Percentiles rank a stretch among this genome's conserved stretches.
These are phyloP conservation scores for Candida patagonica DNA, from an alignment of 805 yeast genomes.

Conservation along the genomic window DNA sequence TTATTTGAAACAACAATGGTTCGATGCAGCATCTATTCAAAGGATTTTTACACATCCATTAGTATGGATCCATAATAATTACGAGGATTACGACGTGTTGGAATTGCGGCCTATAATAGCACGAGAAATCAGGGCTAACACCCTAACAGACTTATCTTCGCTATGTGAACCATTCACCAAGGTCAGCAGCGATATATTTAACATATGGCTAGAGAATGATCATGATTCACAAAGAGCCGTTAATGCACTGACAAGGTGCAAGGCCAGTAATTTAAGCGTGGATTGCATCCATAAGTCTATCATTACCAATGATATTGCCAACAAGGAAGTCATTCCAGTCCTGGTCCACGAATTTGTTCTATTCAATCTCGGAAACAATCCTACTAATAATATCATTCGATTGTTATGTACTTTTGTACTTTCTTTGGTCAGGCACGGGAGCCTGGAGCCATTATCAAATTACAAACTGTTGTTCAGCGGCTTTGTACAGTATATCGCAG, in stretches of 20 bases:
- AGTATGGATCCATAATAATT: neutral
- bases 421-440: slow-evolving; percentile 9
- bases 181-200: neutral
- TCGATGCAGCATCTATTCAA: slow-evolving; percentile 1
- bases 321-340: slow-evolving; percentile 10
- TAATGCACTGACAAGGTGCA: slow-evolving; percentile 8
- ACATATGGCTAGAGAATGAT: neutral
- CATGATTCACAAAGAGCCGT: neutral
- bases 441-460: slow-evolving; percentile 11
- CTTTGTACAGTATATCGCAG: slow-evolving; percentile 16
- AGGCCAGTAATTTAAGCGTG: slow-evolving; percentile 12
- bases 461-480: slow-evolving; percentile 13
- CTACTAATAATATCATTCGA: slow-evolving; percentile 4
- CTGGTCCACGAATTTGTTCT: slow-evolving; percentile 15
- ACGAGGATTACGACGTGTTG: neutral
- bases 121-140: neutral
- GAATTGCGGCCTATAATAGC: neutral
- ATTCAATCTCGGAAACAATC: slow-evolving; percentile 8
- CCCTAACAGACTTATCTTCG: neutral
- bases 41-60: neutral
- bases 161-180: neutral
- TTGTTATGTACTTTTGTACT: slow-evolving; percentile 13
- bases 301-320: slow-evolving; percentile 1
- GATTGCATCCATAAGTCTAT: slow-evolving; percentile 12
- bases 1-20: slow-evolving; percentile 5